Percentiles rank a stretch among this genome's conserved stretches.
phyloP scores from a whole-genome alignment of 495 filamentous ascomycete species.

The Neurospora sp. region DNA sequence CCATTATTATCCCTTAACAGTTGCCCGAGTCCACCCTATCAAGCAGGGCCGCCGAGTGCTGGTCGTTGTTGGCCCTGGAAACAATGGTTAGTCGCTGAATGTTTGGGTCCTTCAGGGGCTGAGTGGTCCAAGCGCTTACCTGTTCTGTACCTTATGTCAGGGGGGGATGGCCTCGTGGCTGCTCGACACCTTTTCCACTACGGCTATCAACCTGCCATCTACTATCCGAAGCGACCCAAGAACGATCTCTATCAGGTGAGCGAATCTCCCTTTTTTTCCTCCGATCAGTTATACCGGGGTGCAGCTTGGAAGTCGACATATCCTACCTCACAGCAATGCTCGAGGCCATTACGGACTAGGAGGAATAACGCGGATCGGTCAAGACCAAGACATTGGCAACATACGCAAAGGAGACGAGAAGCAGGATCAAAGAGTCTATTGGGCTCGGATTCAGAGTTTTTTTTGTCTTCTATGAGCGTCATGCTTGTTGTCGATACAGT shows the following conservation, averaged over 20 bases:
- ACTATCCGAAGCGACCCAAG: conserved; percentile 84
- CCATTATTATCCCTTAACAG: conserved; percentile 2
- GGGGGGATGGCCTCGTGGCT: conserved; percentile 90
- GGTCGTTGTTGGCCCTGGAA: conserved; percentile 86
- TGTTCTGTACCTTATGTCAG: conserved; percentile 23
- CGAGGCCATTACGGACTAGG: background rate
- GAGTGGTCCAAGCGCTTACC: conserved; percentile 17
- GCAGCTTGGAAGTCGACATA: background rate
- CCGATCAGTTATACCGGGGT: background rate
- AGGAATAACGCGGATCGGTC: background rate
- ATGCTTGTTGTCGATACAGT: background rate
- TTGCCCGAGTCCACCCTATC: conserved; percentile 59
- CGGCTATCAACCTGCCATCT: conserved; percentile 80
- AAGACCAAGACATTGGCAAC: background rate
- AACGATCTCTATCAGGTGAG: conserved; percentile 79
- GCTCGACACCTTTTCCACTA: conserved; percentile 92
- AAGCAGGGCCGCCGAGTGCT: conserved; percentile 63
- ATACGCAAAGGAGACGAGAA: background rate
- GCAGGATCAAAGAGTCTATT: background rate
- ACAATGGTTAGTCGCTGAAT: conserved; percentile 58
- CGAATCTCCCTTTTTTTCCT: background rate
- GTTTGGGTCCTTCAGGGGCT: conserved; percentile 6
- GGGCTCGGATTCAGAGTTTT: background rate
- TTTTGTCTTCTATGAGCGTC: background rate
- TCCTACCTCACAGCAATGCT: background rate